phyloP scores from a whole-genome alignment of 164 flowering plant genomes.

The Dillenia suffruticosa region DNA sequence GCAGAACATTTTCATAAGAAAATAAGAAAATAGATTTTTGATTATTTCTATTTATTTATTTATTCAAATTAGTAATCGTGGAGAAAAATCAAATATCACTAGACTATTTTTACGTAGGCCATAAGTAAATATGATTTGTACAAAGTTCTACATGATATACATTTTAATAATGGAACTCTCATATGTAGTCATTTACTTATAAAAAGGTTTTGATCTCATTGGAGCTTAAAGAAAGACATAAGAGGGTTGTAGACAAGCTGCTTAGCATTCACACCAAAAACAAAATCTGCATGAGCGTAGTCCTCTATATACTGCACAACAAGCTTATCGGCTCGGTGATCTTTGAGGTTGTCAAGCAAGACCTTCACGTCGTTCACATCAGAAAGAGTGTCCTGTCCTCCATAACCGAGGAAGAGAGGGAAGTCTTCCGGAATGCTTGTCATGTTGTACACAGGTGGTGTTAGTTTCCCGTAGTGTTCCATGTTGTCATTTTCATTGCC shows the following conservation, averaged over 20 bases:
- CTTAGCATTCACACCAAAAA: conserved; percentile 62
- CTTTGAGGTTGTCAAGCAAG: conserved; percentile 44
- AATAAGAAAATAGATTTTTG: too few species aligned
- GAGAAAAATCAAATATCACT: too few species aligned
- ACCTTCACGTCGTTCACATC: conserved; percentile 56
- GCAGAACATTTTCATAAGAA: too few species aligned
- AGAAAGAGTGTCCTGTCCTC: conserved; percentile 65
- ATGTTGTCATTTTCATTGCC: conserved; percentile 35
- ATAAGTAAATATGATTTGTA: too few species aligned
- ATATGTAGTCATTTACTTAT: too few species aligned
- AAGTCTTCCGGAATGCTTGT: conserved; percentile 52
- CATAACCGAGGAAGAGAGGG: conserved; percentile 74
- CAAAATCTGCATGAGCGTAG: conserved; percentile 83
- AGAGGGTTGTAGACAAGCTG: conserved; percentile 60
- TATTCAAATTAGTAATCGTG: too few species aligned
- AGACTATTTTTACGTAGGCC: too few species aligned
- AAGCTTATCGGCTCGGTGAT: conserved; percentile 55
- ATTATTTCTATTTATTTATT: too few species aligned
- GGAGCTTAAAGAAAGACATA: conserved; percentile 52
- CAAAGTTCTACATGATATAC: too few species aligned
- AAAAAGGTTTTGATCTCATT: conserved; percentile 11
- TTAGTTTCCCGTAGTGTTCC: conserved; percentile 59
- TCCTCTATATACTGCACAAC: conserved; percentile 41
- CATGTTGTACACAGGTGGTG: conserved; percentile 70
- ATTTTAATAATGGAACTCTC: too few species aligned